Percentiles rank a stretch among this genome's conserved stretches.
These are phyloP conservation scores for Amylocystis lapponica DNA, from an alignment of 768 basidiomycete genomes.

Conservation along the genomic window DNA sequence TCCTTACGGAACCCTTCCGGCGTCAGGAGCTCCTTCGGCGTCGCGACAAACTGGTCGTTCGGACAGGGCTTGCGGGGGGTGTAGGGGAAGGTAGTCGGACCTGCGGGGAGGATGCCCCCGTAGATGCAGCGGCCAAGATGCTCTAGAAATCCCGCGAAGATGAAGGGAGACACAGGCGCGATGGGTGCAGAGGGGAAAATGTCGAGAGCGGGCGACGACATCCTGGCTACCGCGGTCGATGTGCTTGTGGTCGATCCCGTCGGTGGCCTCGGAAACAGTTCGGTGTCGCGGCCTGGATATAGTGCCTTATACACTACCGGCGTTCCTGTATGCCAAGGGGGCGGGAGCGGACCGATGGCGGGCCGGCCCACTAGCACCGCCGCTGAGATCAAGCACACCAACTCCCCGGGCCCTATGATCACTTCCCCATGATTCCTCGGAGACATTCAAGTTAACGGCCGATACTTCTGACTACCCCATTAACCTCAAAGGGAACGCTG, in stretches of 20 bases:
- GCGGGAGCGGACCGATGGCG: no score
- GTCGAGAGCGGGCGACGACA: constrained; percentile 10
- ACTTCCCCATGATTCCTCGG: no score
- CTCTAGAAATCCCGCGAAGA: constrained; percentile 60
- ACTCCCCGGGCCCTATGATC: no score
- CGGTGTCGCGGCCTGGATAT: no score
- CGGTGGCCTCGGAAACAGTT: not conserved
- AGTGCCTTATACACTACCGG: no score
- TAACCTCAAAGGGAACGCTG: no score
- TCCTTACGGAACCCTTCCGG: constrained; percentile 20
- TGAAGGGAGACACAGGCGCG: constrained; percentile 29
- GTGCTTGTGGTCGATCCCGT: not conserved
- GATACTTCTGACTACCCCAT: no score
- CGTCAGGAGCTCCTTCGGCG: constrained; percentile 15
- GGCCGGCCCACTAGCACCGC: no score
- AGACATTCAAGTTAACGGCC: no score
- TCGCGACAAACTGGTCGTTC: constrained; percentile 14
- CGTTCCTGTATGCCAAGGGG: no score
- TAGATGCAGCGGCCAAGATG: constrained; percentile 56
- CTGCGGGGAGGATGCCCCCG: constrained; percentile 38
- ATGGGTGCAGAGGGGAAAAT: constrained; percentile 19
- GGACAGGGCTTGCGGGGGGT: constrained; percentile 19
- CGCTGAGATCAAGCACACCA: no score
- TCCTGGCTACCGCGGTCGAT: not conserved
- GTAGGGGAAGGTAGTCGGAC: constrained; percentile 28